Conservation (phyloP, 1,139 yeast species). For the Eremothecium sinecaudum region DNA sequence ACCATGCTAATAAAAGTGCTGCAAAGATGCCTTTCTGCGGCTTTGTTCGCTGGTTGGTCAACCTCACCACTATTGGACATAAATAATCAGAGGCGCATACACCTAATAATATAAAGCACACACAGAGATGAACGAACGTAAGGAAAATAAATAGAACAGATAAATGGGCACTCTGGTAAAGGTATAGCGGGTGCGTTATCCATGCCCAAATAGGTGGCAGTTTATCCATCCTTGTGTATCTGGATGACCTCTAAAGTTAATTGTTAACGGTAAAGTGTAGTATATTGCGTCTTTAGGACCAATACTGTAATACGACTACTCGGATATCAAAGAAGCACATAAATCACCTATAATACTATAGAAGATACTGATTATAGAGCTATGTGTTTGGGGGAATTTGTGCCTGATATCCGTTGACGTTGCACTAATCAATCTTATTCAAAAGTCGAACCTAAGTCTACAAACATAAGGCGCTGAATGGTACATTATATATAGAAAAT, state of each 20-base stretch:
- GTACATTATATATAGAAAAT: too few species aligned
- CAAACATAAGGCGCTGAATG: too few species aligned
- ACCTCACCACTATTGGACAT: constrained; percentile 28
- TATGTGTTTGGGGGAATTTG: too few species aligned
- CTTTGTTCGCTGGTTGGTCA: constrained; percentile 19
- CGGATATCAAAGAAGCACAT: too few species aligned
- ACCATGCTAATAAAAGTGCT: constrained; percentile 62
- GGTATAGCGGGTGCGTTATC: constrained; percentile 23
- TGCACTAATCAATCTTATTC: too few species aligned
- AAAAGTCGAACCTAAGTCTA: too few species aligned
- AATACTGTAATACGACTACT: too few species aligned
- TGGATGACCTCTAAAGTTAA: background rate
- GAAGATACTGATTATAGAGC: too few species aligned
- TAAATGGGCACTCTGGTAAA: constrained; percentile 17
- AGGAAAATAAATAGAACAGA: constrained; percentile 17
- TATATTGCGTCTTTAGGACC: too few species aligned
- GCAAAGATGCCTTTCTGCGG: constrained; percentile 19
- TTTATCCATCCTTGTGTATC: constrained; percentile 2
- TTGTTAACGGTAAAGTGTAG: constrained; percentile 1
- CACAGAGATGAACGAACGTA: constrained; percentile 19
- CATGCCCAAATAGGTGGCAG: constrained; percentile 15
- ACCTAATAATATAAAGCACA: constrained; percentile 26
- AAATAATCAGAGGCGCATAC: constrained; percentile 30
- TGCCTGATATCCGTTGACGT: too few species aligned
- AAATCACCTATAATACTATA: too few species aligned